Percentiles rank a stretch among this genome's conserved stretches.
Conservation (phyloP, 2,329 filamentous ascomycete species). For the Calonectria ilicicola region DNA sequence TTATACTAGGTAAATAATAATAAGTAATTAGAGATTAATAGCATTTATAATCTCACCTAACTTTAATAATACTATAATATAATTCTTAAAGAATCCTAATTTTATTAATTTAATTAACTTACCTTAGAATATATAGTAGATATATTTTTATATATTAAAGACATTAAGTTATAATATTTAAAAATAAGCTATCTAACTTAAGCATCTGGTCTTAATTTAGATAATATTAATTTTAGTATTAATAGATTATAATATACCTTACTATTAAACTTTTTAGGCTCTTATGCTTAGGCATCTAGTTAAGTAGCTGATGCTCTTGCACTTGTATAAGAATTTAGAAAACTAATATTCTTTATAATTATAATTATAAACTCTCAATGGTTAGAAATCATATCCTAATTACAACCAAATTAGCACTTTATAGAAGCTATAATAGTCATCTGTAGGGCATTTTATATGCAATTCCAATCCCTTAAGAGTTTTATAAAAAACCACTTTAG, state of each 20-base stretch:
- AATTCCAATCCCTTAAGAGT: too few species aligned
- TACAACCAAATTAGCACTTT: not conserved
- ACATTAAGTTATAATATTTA: not conserved
- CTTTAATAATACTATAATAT: too few species aligned
- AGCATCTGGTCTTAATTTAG: not conserved
- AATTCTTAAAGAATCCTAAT: not conserved
- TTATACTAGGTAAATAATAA: too few species aligned
- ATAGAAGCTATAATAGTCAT: not conserved
- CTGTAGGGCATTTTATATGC: not conserved
- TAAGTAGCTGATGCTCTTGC: not conserved
- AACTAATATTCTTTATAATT: not conserved
- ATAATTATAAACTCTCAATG: not conserved
- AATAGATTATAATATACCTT: not conserved
- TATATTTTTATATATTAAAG: not conserved
- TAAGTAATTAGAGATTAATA: not conserved
- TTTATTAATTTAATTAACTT: not conserved
- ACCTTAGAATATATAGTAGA: not conserved
- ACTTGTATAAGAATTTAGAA: not conserved
- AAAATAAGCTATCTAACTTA: not conserved
- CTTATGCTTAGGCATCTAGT: not conserved
- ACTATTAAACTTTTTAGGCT: not conserved
- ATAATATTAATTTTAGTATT: not conserved
- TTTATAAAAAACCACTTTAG: too few species aligned
- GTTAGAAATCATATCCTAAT: not conserved
- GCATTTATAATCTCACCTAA: not conserved